Evolutionary conservation across 768 basidiomycete species (phyloP).

Genomic region (Xerocomus potaroensis): DNA sequence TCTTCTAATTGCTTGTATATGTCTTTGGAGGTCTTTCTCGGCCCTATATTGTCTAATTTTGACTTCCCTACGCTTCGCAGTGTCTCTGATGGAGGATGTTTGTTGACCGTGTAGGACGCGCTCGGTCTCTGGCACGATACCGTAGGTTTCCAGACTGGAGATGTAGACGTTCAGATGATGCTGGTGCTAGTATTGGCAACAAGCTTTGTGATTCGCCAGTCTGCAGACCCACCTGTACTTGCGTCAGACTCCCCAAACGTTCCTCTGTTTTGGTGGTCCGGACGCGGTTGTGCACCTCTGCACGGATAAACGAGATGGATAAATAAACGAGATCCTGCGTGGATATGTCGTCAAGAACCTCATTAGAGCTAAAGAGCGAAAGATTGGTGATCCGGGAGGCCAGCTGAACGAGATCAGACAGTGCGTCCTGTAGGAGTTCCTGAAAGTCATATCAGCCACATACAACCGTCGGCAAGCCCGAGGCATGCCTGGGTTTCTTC

Average conservation of each 20-base stretch:
- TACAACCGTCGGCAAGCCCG: background rate
- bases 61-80: constrained; percentile 68
- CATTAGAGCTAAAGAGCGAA: constrained; percentile 80
- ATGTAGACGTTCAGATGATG: constrained; percentile 45
- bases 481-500: constrained; percentile 43
- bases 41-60: constrained; percentile 90
- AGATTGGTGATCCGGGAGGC: constrained; percentile 53
- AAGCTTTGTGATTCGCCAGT: constrained; percentile 1
- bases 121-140: constrained; percentile 60
- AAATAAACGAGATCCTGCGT: constrained; percentile 75
- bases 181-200: constrained; percentile 32
- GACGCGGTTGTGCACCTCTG: constrained; percentile 61
- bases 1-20: constrained; percentile 60
- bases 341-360: constrained; percentile 75
- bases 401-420: constrained; percentile 53
- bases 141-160: constrained; percentile 56
- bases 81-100: constrained; percentile 51
- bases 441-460: constrained; percentile 28
- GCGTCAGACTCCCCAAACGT: constrained; percentile 50
- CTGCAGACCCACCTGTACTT: constrained; percentile 51
- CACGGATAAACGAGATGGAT: constrained; percentile 61
- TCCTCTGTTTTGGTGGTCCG: constrained; percentile 52
- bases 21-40: constrained; percentile 73
- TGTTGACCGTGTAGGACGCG: constrained; percentile 50
- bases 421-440: constrained; percentile 54